phyloP scores from a whole-genome alignment of 352 stramenopile genomes.

The Aphanomyces stellatus region DNA sequence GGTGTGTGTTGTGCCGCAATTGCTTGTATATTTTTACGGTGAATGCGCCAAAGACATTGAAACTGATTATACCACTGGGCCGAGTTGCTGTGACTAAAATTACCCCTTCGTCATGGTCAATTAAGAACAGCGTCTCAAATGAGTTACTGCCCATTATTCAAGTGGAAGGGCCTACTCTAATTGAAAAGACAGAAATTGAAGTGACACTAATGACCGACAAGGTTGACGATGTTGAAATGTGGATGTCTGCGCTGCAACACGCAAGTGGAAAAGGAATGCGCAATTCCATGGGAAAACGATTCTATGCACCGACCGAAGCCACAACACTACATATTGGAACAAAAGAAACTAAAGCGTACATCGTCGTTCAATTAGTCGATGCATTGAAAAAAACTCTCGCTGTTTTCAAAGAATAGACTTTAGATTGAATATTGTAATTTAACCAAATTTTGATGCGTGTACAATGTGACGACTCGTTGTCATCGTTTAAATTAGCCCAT shows the following conservation, averaged over 20 bases:
- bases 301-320: constrained; percentile 71
- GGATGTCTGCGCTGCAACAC: constrained; percentile 77
- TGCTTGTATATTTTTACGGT: constrained; percentile 85
- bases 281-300: constrained; percentile 71
- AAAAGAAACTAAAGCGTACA: constrained; percentile 65
- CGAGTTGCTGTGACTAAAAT: constrained; percentile 66
- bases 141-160: constrained; percentile 68
- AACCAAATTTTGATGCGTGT: no score
- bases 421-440: not conserved
- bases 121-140: constrained; percentile 32
- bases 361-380: constrained; percentile 59
- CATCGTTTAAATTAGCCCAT: no score
- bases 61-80: constrained; percentile 78
- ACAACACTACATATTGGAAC: constrained; percentile 77
- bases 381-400: constrained; percentile 75
- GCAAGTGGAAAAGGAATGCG: constrained; percentile 70
- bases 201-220: constrained; percentile 61
- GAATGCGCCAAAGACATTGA: constrained; percentile 48
- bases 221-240: constrained; percentile 80
- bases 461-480: no score
- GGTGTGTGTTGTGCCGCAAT: constrained; percentile 83
- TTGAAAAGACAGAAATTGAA: constrained; percentile 68
- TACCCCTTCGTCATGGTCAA: constrained; percentile 25
- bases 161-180: constrained; percentile 74
- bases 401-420: constrained; percentile 37